Evolutionary conservation across 495 filamentous ascomycete species (phyloP).

Genomic region (Lophiotrema nucula): DNA sequence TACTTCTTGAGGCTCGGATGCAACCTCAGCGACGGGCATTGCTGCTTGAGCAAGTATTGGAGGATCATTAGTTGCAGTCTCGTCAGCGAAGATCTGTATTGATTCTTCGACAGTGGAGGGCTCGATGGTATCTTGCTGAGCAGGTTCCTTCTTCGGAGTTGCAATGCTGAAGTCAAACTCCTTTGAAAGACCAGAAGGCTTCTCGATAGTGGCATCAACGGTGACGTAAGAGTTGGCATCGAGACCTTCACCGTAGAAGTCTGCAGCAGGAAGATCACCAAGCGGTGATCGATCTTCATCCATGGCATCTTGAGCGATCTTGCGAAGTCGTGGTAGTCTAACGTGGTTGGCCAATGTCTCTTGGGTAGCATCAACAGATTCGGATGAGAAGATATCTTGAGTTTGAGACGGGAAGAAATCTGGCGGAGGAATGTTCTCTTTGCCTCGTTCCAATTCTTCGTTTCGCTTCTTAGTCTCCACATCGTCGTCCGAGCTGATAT

Average conservation of each 20-base stretch:
- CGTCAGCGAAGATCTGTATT: conserved; percentile 21
- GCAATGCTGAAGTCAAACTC: conserved; percentile 30
- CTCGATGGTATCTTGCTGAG: neutral
- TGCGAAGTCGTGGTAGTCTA: conserved; percentile 26
- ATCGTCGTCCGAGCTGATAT: conserved; percentile 63
- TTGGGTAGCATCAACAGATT: conserved; percentile 26
- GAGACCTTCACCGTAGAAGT: conserved; percentile 70
- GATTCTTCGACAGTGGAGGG: conserved; percentile 1
- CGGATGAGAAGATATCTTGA: conserved; percentile 21
- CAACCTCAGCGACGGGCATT: neutral
- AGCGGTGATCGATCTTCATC: conserved; percentile 63
- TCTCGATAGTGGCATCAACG: conserved; percentile 30
- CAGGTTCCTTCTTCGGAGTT: conserved; percentile 8
- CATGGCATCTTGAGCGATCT: conserved; percentile 46
- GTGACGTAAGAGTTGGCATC: conserved; percentile 58
- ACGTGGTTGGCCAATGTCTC: conserved; percentile 9
- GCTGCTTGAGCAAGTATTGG: neutral
- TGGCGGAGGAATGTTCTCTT: conserved; percentile 88
- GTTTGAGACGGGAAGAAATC: conserved; percentile 37
- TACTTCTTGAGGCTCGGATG: neutral
- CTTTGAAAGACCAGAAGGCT: conserved; percentile 28
- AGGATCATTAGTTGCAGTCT: neutral
- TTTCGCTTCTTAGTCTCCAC: conserved; percentile 45
- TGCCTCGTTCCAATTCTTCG: conserved; percentile 63
- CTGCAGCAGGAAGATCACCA: conserved; percentile 65